A percentile compares a stretch with the other conserved stretches of the same genome.
phyloP scores from a whole-genome alignment of 2,329 filamentous ascomycete genomes.

The Akanthomyces muscarius region DNA sequence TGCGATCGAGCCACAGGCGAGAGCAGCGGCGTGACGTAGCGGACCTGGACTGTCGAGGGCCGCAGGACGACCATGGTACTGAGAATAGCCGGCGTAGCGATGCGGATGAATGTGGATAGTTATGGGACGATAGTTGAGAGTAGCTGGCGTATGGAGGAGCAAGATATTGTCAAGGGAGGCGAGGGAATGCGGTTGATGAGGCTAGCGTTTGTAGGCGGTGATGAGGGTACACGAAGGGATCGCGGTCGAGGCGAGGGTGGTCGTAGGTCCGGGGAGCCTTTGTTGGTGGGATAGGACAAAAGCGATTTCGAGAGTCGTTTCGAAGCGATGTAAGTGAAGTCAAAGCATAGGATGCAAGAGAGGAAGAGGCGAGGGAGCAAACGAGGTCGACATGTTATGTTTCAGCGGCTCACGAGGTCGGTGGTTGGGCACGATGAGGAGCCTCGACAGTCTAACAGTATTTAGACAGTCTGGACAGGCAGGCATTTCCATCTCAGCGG shows the following conservation, averaged over 20 bases:
- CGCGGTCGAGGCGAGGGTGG: background rate
- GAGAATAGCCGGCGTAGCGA: background rate
- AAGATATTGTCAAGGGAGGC: conserved; percentile 2
- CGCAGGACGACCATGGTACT: conserved; percentile 11
- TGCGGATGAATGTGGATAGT: background rate
- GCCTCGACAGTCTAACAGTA: background rate
- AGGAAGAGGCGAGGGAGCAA: background rate
- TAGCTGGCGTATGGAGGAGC: background rate
- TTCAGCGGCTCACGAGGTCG: conserved; percentile 9
- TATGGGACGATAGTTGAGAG: background rate
- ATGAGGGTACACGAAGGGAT: background rate
- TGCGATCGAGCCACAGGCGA: background rate
- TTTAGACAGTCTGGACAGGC: background rate
- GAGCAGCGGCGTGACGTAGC: conserved; percentile 11
- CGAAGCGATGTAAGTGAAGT: background rate
- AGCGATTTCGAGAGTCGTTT: too few species aligned
- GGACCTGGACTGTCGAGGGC: conserved; percentile 5
- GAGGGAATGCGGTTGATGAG: conserved; percentile 6
- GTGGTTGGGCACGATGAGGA: conserved; percentile 7
- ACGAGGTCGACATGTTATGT: conserved; percentile 4
- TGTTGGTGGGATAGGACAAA: background rate
- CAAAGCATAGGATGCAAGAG: background rate
- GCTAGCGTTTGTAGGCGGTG: conserved; percentile 3
- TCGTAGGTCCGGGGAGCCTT: background rate
- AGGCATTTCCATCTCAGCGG: background rate